A percentile compares a stretch with the other conserved stretches of the same genome.
phyloP scores from a whole-genome alignment of 2,329 filamentous ascomycete genomes.

The Diaporthe citriasiana region DNA sequence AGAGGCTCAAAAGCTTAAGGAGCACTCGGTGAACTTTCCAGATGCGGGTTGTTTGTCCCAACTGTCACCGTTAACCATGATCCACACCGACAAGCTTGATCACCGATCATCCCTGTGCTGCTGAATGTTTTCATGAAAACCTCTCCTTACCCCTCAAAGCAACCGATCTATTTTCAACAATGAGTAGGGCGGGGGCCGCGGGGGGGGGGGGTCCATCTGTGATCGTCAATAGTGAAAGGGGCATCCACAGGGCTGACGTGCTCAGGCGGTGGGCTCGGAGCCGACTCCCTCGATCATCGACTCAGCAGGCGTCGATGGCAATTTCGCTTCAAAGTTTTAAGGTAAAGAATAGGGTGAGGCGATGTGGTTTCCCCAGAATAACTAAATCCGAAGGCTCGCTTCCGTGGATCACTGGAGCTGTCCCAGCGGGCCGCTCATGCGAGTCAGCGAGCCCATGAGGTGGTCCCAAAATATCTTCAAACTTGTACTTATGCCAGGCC shows the following conservation, averaged over 20 bases:
- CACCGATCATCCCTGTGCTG: slow-evolving; percentile 22
- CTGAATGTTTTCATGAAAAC: slow-evolving; percentile 1
- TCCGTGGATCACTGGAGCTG: slow-evolving; percentile 22
- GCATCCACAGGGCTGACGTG: slow-evolving; percentile 21
- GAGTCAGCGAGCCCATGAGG: slow-evolving; percentile 27
- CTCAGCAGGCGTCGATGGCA: slow-evolving; percentile 19
- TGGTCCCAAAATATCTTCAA: slow-evolving; percentile 28
- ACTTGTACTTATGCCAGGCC: slow-evolving; percentile 11
- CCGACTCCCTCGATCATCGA: slow-evolving; percentile 15
- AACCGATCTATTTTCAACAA: slow-evolving; percentile 10
- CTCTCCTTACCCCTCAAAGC: not conserved
- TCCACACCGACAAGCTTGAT: slow-evolving; percentile 4
- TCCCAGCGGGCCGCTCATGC: slow-evolving; percentile 8
- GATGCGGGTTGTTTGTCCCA: slow-evolving; percentile 18
- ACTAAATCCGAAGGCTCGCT: slow-evolving; percentile 19
- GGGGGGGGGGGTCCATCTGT: not conserved
- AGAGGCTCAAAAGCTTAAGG: slow-evolving; percentile 29
- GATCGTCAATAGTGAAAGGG: slow-evolving; percentile 11
- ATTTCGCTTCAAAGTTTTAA: slow-evolving; percentile 13
- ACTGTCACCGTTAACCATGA: slow-evolving; percentile 2
- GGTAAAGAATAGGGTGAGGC: slow-evolving; percentile 16
- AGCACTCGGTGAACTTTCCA: slow-evolving; percentile 4
- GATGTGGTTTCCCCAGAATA: slow-evolving; percentile 15
- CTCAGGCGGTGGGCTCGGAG: slow-evolving; percentile 9
- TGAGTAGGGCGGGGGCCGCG: not conserved